Percentiles rank a stretch among this genome's conserved stretches.
These are phyloP conservation scores for Xylaria acuta DNA, from an alignment of 495 filamentous ascomycete species.

Conservation along the genomic window DNA sequence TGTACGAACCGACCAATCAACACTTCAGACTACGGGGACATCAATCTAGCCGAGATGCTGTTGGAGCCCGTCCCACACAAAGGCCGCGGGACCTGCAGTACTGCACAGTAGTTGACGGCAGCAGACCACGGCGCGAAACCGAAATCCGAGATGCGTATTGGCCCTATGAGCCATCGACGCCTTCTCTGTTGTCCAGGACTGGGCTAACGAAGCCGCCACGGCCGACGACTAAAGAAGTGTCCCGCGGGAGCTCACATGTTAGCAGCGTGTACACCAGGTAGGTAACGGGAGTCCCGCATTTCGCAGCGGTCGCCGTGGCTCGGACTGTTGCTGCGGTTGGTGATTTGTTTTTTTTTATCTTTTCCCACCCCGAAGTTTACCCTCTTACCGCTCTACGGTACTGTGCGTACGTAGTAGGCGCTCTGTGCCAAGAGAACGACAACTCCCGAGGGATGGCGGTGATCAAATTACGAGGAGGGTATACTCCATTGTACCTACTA, in stretches of 20 bases:
- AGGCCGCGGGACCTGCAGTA: not conserved
- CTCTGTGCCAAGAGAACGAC: not conserved
- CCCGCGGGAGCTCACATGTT: not conserved
- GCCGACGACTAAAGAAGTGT: not conserved
- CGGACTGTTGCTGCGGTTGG: slow-evolving; percentile 5
- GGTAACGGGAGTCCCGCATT: not conserved
- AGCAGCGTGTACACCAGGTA: too few relatives aligned
- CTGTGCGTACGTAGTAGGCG: not conserved
- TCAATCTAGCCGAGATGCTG: not conserved
- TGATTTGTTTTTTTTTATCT: not conserved
- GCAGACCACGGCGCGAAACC: too few relatives aligned
- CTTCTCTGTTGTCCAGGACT: too few relatives aligned
- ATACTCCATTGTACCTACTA: too few relatives aligned
- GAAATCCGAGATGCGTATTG: too few relatives aligned
- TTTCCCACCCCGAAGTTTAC: not conserved
- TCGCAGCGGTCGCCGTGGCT: slow-evolving; percentile 1
- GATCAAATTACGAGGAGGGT: too few relatives aligned
- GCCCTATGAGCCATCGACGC: too few relatives aligned
- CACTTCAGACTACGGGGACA: not conserved
- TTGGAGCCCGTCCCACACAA: not conserved
- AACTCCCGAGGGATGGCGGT: not conserved
- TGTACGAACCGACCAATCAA: slow-evolving; percentile 15
- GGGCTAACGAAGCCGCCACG: too few relatives aligned
- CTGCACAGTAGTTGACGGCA: too few relatives aligned
- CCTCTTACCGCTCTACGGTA: not conserved